phyloP scores from a whole-genome alignment of 1,139 yeast genomes.

The Pneumocystis oryctolagi region DNA sequence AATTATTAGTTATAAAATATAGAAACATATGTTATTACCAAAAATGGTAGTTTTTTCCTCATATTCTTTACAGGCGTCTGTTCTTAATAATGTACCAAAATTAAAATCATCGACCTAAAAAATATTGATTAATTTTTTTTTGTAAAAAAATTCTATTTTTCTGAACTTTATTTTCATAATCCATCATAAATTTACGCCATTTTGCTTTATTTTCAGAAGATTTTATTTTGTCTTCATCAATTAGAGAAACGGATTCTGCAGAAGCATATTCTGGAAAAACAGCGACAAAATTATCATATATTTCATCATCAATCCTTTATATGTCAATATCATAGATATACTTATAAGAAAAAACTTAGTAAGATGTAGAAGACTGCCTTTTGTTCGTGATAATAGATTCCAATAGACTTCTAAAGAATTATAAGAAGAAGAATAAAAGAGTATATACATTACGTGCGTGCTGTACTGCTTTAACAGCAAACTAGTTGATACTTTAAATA shows the following conservation, averaged over 20 bases:
- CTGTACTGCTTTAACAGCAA: slow-evolving; percentile 92
- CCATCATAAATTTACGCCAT: slow-evolving; percentile 82
- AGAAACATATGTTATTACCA: slow-evolving; percentile 25
- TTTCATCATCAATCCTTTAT: slow-evolving; percentile 49
- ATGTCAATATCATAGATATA: neutral
- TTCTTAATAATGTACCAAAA: slow-evolving; percentile 84
- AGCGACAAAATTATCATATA: slow-evolving; percentile 49
- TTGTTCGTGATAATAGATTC: slow-evolving; percentile 55
- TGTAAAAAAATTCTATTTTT: neutral
- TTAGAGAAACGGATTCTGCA: slow-evolving; percentile 39
- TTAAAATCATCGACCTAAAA: slow-evolving; percentile 64
- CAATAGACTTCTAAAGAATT: slow-evolving; percentile 56
- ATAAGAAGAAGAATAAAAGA: neutral
- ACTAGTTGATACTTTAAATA: slow-evolving; percentile 63
- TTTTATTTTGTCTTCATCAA: slow-evolving; percentile 74
- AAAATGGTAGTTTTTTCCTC: slow-evolving; percentile 74
- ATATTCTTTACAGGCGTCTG: slow-evolving; percentile 56
- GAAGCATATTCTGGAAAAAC: slow-evolving; percentile 71
- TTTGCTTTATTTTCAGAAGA: slow-evolving; percentile 61
- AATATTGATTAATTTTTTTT: neutral
- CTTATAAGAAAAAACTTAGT: slow-evolving; percentile 1
- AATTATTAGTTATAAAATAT: neutral
- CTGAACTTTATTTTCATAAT: slow-evolving; percentile 47
- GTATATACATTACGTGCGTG: slow-evolving; percentile 40
- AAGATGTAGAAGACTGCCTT: slow-evolving; percentile 52